These are phyloP conservation scores for Eragrostis curvula DNA, from an alignment of 176 grass and related monocot species.

Conservation along the genomic window DNA sequence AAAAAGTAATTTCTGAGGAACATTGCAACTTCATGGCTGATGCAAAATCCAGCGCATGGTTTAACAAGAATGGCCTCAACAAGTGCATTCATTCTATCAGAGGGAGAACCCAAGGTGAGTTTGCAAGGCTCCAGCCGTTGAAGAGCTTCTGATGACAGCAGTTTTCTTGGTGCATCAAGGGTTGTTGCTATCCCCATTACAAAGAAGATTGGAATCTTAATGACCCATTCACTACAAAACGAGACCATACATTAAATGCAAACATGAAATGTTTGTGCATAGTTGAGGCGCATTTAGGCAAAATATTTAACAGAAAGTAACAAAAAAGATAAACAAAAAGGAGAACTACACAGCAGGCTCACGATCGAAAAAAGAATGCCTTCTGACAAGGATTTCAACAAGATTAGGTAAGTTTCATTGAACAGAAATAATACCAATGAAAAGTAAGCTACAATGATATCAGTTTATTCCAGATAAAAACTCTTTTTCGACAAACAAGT, in stretches of 20 bases:
- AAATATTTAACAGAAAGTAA: constrained; percentile 19
- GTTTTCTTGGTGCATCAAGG: constrained; percentile 77
- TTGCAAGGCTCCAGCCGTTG: constrained; percentile 77
- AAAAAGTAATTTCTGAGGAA: constrained; percentile 98
- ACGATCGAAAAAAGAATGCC: constrained; percentile 1
- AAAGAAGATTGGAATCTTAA: constrained; percentile 92
- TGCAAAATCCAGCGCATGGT: constrained; percentile 63
- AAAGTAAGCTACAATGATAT: constrained; percentile 14
- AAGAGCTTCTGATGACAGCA: constrained; percentile 80
- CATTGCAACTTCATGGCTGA: constrained; percentile 68
- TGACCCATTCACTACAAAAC: constrained; percentile 75
- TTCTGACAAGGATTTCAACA: constrained; percentile 4
- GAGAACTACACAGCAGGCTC: constrained; percentile 5
- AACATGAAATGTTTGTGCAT: neutral
- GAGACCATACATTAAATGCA: constrained; percentile 16
- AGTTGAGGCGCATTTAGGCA: constrained; percentile 3
- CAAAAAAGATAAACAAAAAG: neutral
- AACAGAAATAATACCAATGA: constrained; percentile 7
- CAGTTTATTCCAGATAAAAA: neutral
- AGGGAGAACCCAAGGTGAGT: constrained; percentile 74
- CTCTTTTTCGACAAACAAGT: neutral
- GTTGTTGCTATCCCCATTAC: constrained; percentile 87
- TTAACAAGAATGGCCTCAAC: constrained; percentile 83
- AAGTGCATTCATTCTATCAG: constrained; percentile 89
- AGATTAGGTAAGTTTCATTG: neutral